Evolutionary conservation across 2,329 filamentous ascomycete genomes (phyloP), one percentile per base, ranked within the genome.

Genomic region (Alternaria gaisen): DNA sequence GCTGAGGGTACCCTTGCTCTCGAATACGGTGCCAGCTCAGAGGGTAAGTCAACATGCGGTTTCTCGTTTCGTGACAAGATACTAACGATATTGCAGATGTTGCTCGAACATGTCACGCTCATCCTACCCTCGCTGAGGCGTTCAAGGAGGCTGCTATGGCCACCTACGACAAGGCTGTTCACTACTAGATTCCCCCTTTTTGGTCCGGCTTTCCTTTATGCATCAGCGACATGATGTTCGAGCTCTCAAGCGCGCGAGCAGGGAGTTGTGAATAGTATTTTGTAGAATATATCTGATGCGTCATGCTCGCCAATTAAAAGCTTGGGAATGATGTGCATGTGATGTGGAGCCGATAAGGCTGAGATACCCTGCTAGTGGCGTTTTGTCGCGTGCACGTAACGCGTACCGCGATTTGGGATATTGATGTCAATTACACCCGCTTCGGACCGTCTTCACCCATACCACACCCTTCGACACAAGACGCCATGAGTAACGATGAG

Each of bases 141-240:
- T 98, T 99, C 88, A 99, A 99, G 87, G 95, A 99, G 88, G 95
- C 95, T 75, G 95, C 95, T 72, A 98, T 99, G 95, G 92, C 93
- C 65, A 97, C 94, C 52, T 93, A 97, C 84, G 88, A 90, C 75
- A 95, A 97, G 86, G 90, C 95, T 69, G 97, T 99, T 80, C 95
- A 99, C 85, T 97, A 91, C 83, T 99, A 78, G 73, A 70, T 73
- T 71, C 69, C 63, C 59, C 52, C 61, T 68, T 71, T 62, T 70
- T 69, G 60, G 62, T 66, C 65, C 63, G 58, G 61, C 64, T 68
- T 66, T 72, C 65, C 58, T 69, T 71, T 71, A 60, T 69, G 73
- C 72, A 77, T 77, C 66, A 76, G 73, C 72, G 73, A 64, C 72
- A 71, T 73, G 65, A 70, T 66, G 65, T 69, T 73, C 65, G 66